Evolutionary conservation across 805 yeast genomes (phyloP), one percentile per base, ranked within the genome.

Genomic region (Candida chilensis): DNA sequence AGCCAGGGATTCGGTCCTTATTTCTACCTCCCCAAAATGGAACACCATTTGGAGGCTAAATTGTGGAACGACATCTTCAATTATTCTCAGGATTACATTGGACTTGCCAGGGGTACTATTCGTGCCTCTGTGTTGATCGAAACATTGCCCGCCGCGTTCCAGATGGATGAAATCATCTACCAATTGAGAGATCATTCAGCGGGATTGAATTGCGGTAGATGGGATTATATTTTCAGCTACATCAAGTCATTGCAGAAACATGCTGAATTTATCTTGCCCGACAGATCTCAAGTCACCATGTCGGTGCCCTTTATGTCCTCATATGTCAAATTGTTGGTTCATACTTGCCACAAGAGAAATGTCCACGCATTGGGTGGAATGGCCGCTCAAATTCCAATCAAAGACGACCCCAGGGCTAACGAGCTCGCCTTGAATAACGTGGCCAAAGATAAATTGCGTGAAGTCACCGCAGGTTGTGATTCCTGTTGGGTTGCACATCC

Each of bases 401-500:
- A 77, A 64, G 61, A 64, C 32, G 83, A 78, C 42, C 64, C 64
- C 27, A 69, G 50, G 32, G 75, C 79, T 42, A 77, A 77, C 62
- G 61, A 59, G 50, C 59, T 59, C 30, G 83, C 83, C 31, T 69
- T 78, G 75, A 78, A 71, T 43, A 76, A 75, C 38, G 85, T 77
- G 33, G 68, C 72, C 43, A 69, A 64, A 47, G 85, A 77, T 57
- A 77, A 77, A 64, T 64, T 73, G 45, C 64, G 84, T 35, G 85
- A 77, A 55, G 85, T 65, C 27, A 45, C 55, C 29, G 76, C 78
- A 25, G 85, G 85, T 27, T 80, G 79, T 52, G 85, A 78, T 53
- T 81, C 84, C 20, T 75, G 83, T 44, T 77, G 85, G 85, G 80
- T 77, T 41, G 85, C 85, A 27, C 85, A 77, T 54, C 85, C 85